These are phyloP conservation scores for Suhomyces sp. DNA, from an alignment of 805 yeast species.

Conservation along the genomic window DNA sequence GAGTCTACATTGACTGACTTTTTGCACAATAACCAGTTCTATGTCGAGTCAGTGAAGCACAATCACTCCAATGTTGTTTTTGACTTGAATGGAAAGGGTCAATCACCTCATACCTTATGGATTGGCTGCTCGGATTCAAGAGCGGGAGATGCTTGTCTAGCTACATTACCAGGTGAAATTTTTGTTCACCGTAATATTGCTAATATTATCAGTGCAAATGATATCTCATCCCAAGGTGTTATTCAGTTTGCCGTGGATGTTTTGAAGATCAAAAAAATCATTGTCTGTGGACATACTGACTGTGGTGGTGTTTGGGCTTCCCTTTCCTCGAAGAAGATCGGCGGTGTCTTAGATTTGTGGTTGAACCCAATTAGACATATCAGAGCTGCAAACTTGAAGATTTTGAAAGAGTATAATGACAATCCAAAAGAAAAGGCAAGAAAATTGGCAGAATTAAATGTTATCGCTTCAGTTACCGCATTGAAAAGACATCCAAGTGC, in stretches of 20 bases:
- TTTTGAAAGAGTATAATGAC: constrained; percentile 44
- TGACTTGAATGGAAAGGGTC: constrained; percentile 72
- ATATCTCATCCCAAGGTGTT: constrained; percentile 71
- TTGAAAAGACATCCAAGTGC: constrained; percentile 67
- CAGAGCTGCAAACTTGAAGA: constrained; percentile 54
- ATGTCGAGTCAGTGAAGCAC: constrained; percentile 45
- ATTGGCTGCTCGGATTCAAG: constrained; percentile 94
- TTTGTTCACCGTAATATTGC: constrained; percentile 89
- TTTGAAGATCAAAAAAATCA: constrained; percentile 72
- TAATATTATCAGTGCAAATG: constrained; percentile 68
- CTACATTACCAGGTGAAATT: constrained; percentile 86
- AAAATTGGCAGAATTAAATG: constrained; percentile 72
- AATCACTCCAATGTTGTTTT: constrained; percentile 55
- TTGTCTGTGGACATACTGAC: constrained; percentile 92
- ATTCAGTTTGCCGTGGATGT: constrained; percentile 86
- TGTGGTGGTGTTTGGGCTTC: constrained; percentile 93
- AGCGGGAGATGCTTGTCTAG: constrained; percentile 72
- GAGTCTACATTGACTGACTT: constrained; percentile 49
- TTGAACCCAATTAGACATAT: constrained; percentile 65
- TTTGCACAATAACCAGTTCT: constrained; percentile 45
- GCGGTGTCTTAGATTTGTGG: constrained; percentile 73
- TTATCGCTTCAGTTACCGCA: constrained; percentile 66
- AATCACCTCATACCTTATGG: constrained; percentile 90
- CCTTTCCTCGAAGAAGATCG: constrained; percentile 58
- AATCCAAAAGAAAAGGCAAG: constrained; percentile 56